A percentile compares a stretch with the other conserved stretches of the same genome.
Evolutionary conservation across 345 rosid genomes (phyloP).

Genomic region (Cardiospermum halicacabum): DNA sequence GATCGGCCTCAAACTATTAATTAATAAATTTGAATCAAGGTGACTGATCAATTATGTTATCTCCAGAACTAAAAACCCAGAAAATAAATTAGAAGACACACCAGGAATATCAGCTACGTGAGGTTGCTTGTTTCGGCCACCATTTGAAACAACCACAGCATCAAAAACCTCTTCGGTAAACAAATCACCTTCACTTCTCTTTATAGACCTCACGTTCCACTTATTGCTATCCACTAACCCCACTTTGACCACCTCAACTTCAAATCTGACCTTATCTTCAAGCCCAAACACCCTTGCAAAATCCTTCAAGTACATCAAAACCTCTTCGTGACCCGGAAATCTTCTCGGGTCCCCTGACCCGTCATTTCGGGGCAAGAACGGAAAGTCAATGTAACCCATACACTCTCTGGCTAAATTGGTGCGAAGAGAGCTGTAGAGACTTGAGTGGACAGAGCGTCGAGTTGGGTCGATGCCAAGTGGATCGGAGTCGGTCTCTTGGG

Average conservation of each 20-base stretch:
- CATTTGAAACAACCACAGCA: slow-evolving; percentile 64
- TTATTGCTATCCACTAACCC: slow-evolving; percentile 29
- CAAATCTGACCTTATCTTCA: slow-evolving; percentile 60
- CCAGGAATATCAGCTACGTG: slow-evolving; percentile 51
- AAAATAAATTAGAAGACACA: background rate
- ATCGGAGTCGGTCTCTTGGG: slow-evolving; percentile 16
- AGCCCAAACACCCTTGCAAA: slow-evolving; percentile 57
- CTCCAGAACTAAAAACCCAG: background rate
- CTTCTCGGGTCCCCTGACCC: slow-evolving; percentile 14
- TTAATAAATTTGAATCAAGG: too few species aligned
- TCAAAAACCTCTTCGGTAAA: slow-evolving; percentile 44
- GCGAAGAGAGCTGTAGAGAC: slow-evolving; percentile 24
- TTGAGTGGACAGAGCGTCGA: slow-evolving; percentile 16
- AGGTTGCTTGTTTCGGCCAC: slow-evolving; percentile 60
- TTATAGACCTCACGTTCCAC: slow-evolving; percentile 54
- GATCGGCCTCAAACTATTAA: too few species aligned
- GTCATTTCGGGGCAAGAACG: background rate
- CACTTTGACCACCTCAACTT: slow-evolving; percentile 49
- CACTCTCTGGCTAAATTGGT: slow-evolving; percentile 22
- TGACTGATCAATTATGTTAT: background rate
- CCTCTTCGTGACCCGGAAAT: slow-evolving; percentile 53
- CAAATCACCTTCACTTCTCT: slow-evolving; percentile 6
- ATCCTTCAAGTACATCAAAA: slow-evolving; percentile 51
- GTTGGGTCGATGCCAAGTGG: slow-evolving; percentile 21
- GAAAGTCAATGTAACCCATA: slow-evolving; percentile 29